Evolutionary conservation across 2,329 filamentous ascomycete species (phyloP).

Genomic region (Phaeomoniella chlamydospora): DNA sequence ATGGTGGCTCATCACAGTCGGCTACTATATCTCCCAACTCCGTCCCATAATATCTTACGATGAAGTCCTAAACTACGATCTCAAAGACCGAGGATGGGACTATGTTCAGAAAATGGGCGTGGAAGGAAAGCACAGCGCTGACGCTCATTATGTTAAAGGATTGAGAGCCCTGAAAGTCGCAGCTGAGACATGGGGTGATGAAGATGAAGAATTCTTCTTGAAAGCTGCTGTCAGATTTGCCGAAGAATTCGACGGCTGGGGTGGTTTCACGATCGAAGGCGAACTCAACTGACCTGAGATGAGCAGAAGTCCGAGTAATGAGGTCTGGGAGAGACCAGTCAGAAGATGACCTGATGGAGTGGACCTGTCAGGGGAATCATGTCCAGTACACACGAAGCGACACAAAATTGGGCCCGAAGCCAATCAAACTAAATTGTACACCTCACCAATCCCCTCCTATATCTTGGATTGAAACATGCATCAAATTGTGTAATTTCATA

Average conservation of each 20-base stretch:
- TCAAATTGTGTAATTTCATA: too few species aligned
- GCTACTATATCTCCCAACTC: conserved; percentile 61
- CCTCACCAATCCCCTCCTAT: too few species aligned
- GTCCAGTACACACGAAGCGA: too few species aligned
- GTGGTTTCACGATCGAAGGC: too few species aligned
- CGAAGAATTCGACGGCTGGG: conserved; percentile 24
- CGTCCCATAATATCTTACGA: conserved; percentile 59
- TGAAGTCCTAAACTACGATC: conserved; percentile 43
- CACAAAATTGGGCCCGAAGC: too few species aligned
- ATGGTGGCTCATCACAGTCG: conserved; percentile 78
- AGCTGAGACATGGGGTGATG: conserved; percentile 26
- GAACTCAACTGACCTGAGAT: too few species aligned
- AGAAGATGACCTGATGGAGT: too few species aligned
- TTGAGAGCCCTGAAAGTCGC: conserved; percentile 60
- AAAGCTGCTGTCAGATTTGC: conserved; percentile 35
- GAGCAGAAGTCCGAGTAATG: too few species aligned
- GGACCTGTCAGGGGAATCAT: too few species aligned
- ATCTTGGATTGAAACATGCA: too few species aligned
- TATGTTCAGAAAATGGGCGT: conserved; percentile 61
- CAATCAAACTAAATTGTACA: too few species aligned
- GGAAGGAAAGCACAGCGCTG: conserved; percentile 49
- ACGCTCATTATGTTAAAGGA: conserved; percentile 79
- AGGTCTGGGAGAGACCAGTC: too few species aligned
- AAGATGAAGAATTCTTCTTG: conserved; percentile 26
- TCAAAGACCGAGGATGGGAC: conserved; percentile 58